These are phyloP conservation scores for Pyrenophora seminiperda DNA, from an alignment of 2,329 filamentous ascomycete species.

Conservation along the genomic window DNA sequence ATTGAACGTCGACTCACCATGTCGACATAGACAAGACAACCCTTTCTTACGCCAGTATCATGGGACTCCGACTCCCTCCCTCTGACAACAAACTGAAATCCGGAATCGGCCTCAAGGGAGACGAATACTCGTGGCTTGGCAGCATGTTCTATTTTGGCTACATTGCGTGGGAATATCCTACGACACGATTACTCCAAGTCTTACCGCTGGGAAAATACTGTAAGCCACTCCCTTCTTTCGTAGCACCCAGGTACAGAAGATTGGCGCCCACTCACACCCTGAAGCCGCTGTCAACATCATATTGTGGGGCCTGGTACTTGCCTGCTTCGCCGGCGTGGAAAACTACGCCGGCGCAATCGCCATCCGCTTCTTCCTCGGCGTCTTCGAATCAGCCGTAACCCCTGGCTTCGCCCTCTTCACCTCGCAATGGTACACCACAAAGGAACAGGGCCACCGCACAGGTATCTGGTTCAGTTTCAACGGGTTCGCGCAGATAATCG, in stretches of 20 bases:
- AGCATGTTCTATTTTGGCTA: slow-evolving; percentile 61
- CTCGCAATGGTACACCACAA: slow-evolving; percentile 73
- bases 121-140: slow-evolving; percentile 59
- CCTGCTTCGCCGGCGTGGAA: slow-evolving; percentile 66
- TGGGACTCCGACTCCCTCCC: slow-evolving; percentile 52
- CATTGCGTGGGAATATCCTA: slow-evolving; percentile 68
- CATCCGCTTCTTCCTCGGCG: slow-evolving; percentile 69
- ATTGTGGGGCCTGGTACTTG: slow-evolving; percentile 65
- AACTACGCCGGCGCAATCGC: slow-evolving; percentile 67
- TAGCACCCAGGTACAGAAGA: too few relatives aligned
- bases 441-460: slow-evolving; percentile 67
- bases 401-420: slow-evolving; percentile 72
- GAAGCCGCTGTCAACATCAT: slow-evolving; percentile 64
- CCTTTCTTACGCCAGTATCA: slow-evolving; percentile 58
- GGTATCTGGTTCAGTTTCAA: slow-evolving; percentile 74
- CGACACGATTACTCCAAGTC: slow-evolving; percentile 66
- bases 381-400: slow-evolving; percentile 71
- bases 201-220: slow-evolving; percentile 70
- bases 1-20: too few relatives aligned
- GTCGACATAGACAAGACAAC: slow-evolving; percentile 64
- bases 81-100: slow-evolving; percentile 37
- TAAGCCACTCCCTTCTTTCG: background rate
- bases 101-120: slow-evolving; percentile 54
- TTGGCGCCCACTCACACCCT: background rate
- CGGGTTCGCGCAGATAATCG: slow-evolving; percentile 66